Evolutionary conservation across 441 rosid genomes (phyloP).

Genomic region (Pelargonium australe): DNA sequence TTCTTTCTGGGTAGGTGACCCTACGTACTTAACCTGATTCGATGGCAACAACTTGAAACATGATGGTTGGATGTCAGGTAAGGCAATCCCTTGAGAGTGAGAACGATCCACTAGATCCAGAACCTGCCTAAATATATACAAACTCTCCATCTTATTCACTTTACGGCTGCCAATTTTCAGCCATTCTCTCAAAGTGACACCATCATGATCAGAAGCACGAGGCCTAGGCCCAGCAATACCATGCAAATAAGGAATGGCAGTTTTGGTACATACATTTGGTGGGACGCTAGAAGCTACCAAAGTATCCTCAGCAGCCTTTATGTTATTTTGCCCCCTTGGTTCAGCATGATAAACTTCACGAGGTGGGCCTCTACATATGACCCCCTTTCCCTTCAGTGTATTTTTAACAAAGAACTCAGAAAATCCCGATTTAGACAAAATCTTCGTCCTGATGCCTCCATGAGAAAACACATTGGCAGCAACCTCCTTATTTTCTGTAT

Average conservation of each 20-base stretch:
- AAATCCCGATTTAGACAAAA: neutral
- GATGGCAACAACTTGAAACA: constrained; percentile 50
- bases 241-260: constrained; percentile 31
- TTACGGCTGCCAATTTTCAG: constrained; percentile 41
- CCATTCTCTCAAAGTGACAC: constrained; percentile 69
- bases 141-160: constrained; percentile 53
- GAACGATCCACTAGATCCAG: constrained; percentile 55
- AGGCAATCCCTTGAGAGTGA: constrained; percentile 59
- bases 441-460: constrained; percentile 1
- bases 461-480: neutral
- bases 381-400: neutral
- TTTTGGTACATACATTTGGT: constrained; percentile 26
- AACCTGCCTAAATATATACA: constrained; percentile 70
- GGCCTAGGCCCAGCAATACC: constrained; percentile 27
- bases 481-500: neutral
- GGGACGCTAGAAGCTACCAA: constrained; percentile 32
- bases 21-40: constrained; percentile 55
- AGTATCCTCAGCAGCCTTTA: constrained; percentile 29
- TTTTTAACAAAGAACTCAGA: constrained; percentile 1
- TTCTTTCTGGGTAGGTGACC: constrained; percentile 36
- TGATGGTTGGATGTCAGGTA: constrained; percentile 57
- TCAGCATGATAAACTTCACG: constrained; percentile 2
- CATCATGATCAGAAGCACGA: constrained; percentile 39
- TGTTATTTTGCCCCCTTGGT: neutral
- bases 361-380: constrained; percentile 2